phyloP scores from a whole-genome alignment of 805 yeast genomes.

The Wilhelminamyces savonicus region DNA sequence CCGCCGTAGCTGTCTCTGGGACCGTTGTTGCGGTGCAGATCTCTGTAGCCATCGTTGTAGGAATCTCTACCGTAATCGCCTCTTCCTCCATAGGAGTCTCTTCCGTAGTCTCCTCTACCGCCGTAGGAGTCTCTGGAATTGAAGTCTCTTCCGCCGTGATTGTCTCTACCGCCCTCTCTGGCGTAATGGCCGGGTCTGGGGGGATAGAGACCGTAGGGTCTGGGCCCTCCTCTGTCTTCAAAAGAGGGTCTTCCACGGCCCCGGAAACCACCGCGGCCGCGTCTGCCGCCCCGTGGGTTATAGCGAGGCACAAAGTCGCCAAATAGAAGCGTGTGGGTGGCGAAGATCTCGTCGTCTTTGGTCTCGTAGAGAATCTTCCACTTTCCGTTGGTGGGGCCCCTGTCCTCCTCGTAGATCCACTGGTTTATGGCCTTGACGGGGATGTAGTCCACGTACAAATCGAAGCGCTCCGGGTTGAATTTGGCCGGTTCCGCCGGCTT shows the following conservation, averaged over 20 bases:
- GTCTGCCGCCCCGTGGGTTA: conserved; percentile 4
- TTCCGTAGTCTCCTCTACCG: conserved; percentile 1
- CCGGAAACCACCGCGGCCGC: conserved; percentile 6
- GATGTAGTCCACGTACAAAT: conserved; percentile 35
- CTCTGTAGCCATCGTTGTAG: background rate
- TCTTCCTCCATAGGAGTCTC: conserved; percentile 2
- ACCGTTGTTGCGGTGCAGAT: background rate
- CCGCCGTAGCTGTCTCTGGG: conserved; percentile 1
- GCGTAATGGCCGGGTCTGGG: background rate
- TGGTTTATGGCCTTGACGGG: conserved; percentile 40
- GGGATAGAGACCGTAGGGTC: conserved; percentile 7
- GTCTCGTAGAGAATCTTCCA: conserved; percentile 37
- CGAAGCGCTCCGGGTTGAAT: conserved; percentile 12
- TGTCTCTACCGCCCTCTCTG: background rate
- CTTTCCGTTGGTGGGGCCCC: conserved; percentile 38
- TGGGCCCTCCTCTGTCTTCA: conserved; percentile 6
- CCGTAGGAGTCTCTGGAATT: conserved; percentile 4
- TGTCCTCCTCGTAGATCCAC: conserved; percentile 43
- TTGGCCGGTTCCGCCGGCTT: conserved; percentile 8
- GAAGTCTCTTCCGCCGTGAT: background rate
- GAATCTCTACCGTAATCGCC: conserved; percentile 1
- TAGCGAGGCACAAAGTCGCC: conserved; percentile 10
- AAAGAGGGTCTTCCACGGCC: background rate
- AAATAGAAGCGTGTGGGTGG: conserved; percentile 25
- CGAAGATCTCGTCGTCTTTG: conserved; percentile 25